Evolutionary conservation across 1,284 basidiomycete genomes (phyloP), one percentile per base, ranked within the genome.

Genomic region (Heliocybe sulcata): DNA sequence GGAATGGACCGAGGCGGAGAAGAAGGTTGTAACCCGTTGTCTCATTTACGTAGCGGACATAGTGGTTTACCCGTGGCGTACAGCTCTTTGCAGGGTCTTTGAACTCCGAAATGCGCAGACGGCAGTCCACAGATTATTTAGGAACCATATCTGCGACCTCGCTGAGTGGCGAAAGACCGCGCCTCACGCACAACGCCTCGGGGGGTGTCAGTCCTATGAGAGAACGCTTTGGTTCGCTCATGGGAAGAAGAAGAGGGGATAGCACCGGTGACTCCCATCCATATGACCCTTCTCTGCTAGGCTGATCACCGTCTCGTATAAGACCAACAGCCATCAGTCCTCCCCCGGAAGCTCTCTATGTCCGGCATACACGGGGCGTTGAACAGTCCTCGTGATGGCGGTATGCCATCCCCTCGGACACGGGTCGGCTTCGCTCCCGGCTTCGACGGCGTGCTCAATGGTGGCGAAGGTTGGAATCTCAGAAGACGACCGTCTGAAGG

Each of bases 1-100:
- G 60, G 92, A 94, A 61, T 80, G 90, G 79, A 75, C 74, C 55
- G 91, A 93, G 56, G 73, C 73, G n/a, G 92, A 95, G 76, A 92
- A 87, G 76, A 94, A 92, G 87, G 92, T 93, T 61, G 79, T 49
- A 29, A 12, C 11, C 23, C 67, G 57, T 31, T 45, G 56, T 58
- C 56, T 54, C 56, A 38, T 47, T 45, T 51, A 11, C 51, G 45
- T 33, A 20, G 42, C 47, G 27, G 35, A 48, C 14, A 47, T 53
- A 56, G 54, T 58, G 53, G 57, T 60, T 51, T 47, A 58, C 52
- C 60, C 59, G 51, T 55, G 23, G 45, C 52, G 56, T 60, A 53
- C 61, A 90, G 87, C 78, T 90, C 60, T 90, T 88, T 67, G 72
- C 83, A 61, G 81, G 84, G 47, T 75, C 87, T 61, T 75, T 90